These are phyloP conservation scores for Colletotrichum endophyticum DNA, from an alignment of 2,329 filamentous ascomycete genomes.

Conservation along the genomic window DNA sequence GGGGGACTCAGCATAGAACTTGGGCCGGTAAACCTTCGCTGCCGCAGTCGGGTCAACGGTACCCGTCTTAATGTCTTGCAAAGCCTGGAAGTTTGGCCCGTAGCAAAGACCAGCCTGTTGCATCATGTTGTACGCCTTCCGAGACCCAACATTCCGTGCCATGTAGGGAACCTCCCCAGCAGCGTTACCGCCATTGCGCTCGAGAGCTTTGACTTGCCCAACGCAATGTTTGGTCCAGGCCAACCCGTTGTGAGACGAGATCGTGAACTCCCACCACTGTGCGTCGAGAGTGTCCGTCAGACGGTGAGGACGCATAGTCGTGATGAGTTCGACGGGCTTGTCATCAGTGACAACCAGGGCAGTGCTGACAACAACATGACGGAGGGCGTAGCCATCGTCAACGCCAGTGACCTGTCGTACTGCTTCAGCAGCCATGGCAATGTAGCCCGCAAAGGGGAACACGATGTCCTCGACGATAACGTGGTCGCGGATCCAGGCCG, in stretches of 20 bases:
- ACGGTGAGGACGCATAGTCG: constrained; percentile 27
- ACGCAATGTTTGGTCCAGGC: constrained; percentile 32
- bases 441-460: constrained; percentile 42
- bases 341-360: constrained; percentile 35
- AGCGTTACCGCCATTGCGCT: rapidly evolving
- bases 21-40: constrained; percentile 5
- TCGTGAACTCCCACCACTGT: constrained; percentile 34
- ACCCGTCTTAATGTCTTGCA: constrained; percentile 23
- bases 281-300: constrained; percentile 31
- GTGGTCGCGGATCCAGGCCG: constrained; percentile 50
- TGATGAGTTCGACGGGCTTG: constrained; percentile 32
- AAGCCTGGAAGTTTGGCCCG: constrained; percentile 32
- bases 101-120: constrained; percentile 30
- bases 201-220: constrained; percentile 24
- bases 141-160: constrained; percentile 23
- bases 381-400: constrained; percentile 26
- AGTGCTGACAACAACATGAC: constrained; percentile 29
- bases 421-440: constrained; percentile 33
- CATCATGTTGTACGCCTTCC: constrained; percentile 29
- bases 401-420: constrained; percentile 20
- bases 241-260: constrained; percentile 29
- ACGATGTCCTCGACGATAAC: constrained; percentile 45
- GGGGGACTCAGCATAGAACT: not conserved
- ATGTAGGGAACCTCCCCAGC: not conserved
- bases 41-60: constrained; percentile 23